Evolutionary conservation across 441 rosid species (phyloP), one percentile per base, ranked within the genome.

Genomic region (Corymbia calophylla): DNA sequence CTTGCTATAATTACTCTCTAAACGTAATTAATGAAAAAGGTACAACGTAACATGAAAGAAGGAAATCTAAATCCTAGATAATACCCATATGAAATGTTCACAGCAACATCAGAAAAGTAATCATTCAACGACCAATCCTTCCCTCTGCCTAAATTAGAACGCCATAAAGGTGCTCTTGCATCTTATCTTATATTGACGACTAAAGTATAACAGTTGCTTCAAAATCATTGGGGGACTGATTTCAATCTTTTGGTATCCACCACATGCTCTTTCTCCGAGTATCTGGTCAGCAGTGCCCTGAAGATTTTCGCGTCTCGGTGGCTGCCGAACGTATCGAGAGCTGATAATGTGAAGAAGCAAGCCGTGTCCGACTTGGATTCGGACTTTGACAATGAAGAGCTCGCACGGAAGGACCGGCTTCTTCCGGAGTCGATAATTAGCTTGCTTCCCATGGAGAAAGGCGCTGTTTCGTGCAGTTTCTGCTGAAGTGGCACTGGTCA

Each of bases 281-380:
- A 70, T 39, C 6, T 87, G 51, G 70, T 93, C 1, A 95, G 97
- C 21, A 95, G 94, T 53, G 95, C 94, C 21, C 93, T 92, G 91
- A 92, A 94, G 88, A 91, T 94, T 58, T 94, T 93, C 84, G 96
- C 95, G 7, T 91, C 96, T 81, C 88, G 94, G 90, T 93, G 95
- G 97, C 94, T 94, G 73, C 96, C 95, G 31, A 90, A 93, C 53
- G 87, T 94, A 32, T 91, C 90, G 5, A 90, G 87, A 91, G 86
- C 93, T 88, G 87, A 88, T 87, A 93, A 86, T 49, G 66, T 87
- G 70, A n/a, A 62, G 60, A 92, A 87, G 88, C 91, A 90, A 87
- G 87, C 68, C 8, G 88, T 80, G 88, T 93, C 94, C 5, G 95
- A 92, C 39, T 93, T 96, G 8, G 97, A 29, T 89, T 94, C 99